Percentiles rank a stretch among this genome's conserved stretches.
Conservation (phyloP, 495 filamentous ascomycete species). For the Penicillium cinerascens region DNA sequence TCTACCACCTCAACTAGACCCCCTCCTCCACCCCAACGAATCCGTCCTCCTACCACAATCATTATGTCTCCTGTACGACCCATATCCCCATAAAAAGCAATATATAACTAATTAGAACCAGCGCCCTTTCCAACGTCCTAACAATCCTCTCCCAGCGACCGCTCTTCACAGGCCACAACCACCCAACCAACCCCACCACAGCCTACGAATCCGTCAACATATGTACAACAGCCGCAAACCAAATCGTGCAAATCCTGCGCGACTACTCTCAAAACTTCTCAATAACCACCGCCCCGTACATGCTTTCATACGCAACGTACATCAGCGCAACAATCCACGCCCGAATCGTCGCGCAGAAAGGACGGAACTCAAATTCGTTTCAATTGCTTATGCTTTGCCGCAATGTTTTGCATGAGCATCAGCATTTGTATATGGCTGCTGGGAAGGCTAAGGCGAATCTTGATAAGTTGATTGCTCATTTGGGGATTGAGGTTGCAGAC, state of each 20-base stretch:
- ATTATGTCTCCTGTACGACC: slow-evolving; percentile 24
- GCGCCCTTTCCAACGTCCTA: slow-evolving; percentile 29
- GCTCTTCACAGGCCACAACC: slow-evolving; percentile 18
- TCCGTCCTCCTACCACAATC: slow-evolving; percentile 18
- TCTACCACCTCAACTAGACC: slow-evolving; percentile 25
- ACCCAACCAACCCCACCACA: slow-evolving; percentile 8
- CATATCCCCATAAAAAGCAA: not conserved
- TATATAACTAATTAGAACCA: not conserved
- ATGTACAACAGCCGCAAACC: slow-evolving; percentile 29
- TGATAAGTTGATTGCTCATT: slow-evolving; percentile 17
- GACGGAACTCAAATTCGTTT: slow-evolving; percentile 17
- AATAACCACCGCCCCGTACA: slow-evolving; percentile 27
- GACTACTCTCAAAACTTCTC: slow-evolving; percentile 28
- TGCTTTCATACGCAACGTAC: slow-evolving; percentile 34
- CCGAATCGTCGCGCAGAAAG: slow-evolving; percentile 26
- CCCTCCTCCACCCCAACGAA: slow-evolving; percentile 14
- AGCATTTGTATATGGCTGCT: slow-evolving; percentile 20
- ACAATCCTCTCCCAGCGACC: slow-evolving; percentile 30
- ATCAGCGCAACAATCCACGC: slow-evolving; percentile 35
- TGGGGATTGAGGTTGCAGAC: slow-evolving; percentile 9
- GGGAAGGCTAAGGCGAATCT: slow-evolving; percentile 23
- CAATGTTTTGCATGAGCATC: slow-evolving; percentile 17
- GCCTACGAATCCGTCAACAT: slow-evolving; percentile 28
- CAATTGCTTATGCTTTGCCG: slow-evolving; percentile 21
- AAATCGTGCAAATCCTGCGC: slow-evolving; percentile 28